Base-by-base conservation (phyloP, 2,329 filamentous ascomycete species). In the Balansia obtecta region DNA sequence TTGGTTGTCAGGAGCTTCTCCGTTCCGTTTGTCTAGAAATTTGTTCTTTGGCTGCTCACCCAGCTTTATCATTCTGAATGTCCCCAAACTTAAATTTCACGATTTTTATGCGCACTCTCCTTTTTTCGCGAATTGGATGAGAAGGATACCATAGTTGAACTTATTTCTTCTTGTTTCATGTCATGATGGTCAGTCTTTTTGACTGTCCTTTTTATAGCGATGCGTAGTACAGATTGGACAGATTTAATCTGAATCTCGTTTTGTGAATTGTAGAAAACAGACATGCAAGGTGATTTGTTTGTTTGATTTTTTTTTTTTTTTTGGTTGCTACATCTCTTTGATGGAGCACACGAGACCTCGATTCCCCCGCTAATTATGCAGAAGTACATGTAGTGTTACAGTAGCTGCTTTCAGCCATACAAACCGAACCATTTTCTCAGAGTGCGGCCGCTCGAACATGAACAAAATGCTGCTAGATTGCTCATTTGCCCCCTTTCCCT, bases 121-220 rank as follows among this genome's bases (percentile, higher is more conserved):
- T 47, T 47, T 46, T 53, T 49, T 49, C 32, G 34, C 44, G 52
- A 53, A 54, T 49, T 54, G 50, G 52, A 58, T 45, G 53, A 54
- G 48, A 45, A 47, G 54, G 53, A 61, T 62, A 58, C 57, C 54
- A 58, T 51, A 57, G n/a, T 56, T 58, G 51, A 27, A 6, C 13
- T 48, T 48, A 41, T 52, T 6, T 20, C 12, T 20, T 15, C 5
- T 41, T 33, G 8, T 13, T 50, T 44, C 22, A 50, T 13, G 30
- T 22, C 9, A 16, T 49, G 57, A 50, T 16, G 16, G 22, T 27
- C 16, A 32, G n/a, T 32, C 46, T 18, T 45, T 39, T 41, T 41
- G 50, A 39, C 38, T 45, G 44, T 33, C 27, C 20, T 45, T 41
- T 51, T n/a, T 27, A 44, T 22, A 30, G 20, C 20, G 18, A 18